These are phyloP conservation scores for Penicillium cinerascens DNA, from an alignment of 495 filamentous ascomycete genomes.

Conservation along the genomic window DNA sequence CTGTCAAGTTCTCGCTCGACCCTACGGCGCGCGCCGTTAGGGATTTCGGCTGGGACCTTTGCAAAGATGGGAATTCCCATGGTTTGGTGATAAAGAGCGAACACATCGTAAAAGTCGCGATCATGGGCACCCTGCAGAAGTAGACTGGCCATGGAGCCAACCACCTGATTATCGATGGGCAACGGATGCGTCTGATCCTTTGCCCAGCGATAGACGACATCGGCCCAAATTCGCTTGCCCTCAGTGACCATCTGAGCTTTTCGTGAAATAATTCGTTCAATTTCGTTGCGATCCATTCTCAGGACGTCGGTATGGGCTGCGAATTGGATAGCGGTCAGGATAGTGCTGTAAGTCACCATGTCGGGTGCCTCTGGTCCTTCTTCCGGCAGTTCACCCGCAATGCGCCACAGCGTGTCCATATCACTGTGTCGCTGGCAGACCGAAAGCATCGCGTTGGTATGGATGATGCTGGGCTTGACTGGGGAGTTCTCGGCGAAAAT, in stretches of 20 bases:
- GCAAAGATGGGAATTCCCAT: conserved; percentile 59
- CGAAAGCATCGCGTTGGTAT: conserved; percentile 80
- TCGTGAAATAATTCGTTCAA: conserved; percentile 34
- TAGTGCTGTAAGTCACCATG: conserved; percentile 69
- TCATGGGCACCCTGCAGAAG: conserved; percentile 57
- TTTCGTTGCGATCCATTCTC: conserved; percentile 23
- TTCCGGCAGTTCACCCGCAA: conserved; percentile 63
- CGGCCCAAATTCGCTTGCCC: conserved; percentile 73
- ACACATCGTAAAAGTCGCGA: conserved; percentile 62
- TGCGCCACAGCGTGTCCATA: conserved; percentile 69
- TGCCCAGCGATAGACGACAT: conserved; percentile 69
- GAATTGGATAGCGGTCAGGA: conserved; percentile 66
- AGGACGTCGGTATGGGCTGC: conserved; percentile 25
- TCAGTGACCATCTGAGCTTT: conserved; percentile 46
- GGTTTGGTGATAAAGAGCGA: conserved; percentile 72
- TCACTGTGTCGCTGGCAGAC: conserved; percentile 69
- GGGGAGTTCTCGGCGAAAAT: conserved; percentile 56
- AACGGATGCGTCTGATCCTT: conserved; percentile 49
- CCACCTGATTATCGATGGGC: conserved; percentile 66
- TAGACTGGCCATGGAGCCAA: conserved; percentile 71
- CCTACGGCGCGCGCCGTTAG: conserved; percentile 4
- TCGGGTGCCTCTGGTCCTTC: conserved; percentile 59
- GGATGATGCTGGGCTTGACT: conserved; percentile 66
- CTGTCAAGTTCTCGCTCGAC: conserved; percentile 4
- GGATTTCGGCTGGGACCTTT: conserved; percentile 15